Percentiles rank a stretch among this genome's conserved stretches.
Evolutionary conservation across 805 yeast species (phyloP).

Genomic region (Lipomyces orientalis): DNA sequence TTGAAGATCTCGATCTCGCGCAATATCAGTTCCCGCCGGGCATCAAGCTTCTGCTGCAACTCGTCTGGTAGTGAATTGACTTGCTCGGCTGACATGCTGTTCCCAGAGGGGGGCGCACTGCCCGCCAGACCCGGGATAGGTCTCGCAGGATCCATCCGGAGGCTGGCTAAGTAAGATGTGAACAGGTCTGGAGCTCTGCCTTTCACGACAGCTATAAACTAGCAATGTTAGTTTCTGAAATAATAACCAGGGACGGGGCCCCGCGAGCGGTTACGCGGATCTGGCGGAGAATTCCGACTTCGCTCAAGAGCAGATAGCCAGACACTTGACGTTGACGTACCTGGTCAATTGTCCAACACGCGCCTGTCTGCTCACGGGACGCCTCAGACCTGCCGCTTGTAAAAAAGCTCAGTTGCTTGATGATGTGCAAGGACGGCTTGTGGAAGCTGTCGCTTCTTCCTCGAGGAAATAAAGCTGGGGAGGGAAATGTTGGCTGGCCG

Average conservation of each 20-base stretch:
- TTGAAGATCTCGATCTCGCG: slow-evolving; percentile 28
- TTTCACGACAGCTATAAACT: background rate
- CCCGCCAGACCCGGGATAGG: background rate
- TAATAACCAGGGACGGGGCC: too few relatives aligned
- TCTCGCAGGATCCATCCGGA: background rate
- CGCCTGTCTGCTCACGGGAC: background rate
- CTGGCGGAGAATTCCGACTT: background rate
- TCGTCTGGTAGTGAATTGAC: slow-evolving; percentile 14
- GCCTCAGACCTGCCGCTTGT: background rate
- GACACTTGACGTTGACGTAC: background rate
- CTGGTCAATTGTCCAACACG: background rate
- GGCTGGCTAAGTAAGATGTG: background rate
- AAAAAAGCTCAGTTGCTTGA: background rate
- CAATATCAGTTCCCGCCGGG: slow-evolving; percentile 18
- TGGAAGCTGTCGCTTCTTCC: background rate
- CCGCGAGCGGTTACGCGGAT: too few relatives aligned
- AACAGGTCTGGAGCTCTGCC: background rate
- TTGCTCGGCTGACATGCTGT: background rate
- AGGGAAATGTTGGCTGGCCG: background rate
- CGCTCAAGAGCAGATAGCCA: background rate
- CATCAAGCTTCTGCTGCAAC: slow-evolving; percentile 24
- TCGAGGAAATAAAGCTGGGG: background rate
- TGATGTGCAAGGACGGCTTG: background rate
- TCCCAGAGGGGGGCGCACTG: background rate
- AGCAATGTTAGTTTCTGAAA: background rate